These are phyloP conservation scores for Pseudozyma sp. DNA, from an alignment of 1,284 basidiomycete species.

Conservation along the genomic window DNA sequence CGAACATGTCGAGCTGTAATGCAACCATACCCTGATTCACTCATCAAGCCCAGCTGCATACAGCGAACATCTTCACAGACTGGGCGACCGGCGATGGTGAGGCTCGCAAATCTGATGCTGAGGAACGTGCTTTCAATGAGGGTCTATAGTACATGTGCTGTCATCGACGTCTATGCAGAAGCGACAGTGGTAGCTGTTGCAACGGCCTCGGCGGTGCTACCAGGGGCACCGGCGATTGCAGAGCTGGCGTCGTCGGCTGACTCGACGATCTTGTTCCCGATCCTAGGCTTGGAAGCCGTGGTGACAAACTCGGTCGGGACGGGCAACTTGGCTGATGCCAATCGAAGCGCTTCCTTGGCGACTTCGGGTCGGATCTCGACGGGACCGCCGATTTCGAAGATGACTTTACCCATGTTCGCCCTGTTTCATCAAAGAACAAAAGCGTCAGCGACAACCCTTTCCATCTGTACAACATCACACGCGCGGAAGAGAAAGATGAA, in stretches of 20 bases:
- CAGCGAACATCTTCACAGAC: background rate
- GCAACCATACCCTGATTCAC: background rate
- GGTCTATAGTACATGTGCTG: slow-evolving; percentile 12
- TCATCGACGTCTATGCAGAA: background rate
- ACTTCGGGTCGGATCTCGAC: slow-evolving; percentile 88
- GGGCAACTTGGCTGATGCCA: slow-evolving; percentile 90
- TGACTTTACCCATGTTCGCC: slow-evolving; percentile 88
- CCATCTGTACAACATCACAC: background rate
- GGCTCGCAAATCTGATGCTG: too few species aligned
- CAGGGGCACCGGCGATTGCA: background rate
- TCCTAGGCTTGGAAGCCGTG: slow-evolving; percentile 77
- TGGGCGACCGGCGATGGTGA: too few species aligned
- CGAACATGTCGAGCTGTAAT: slow-evolving; percentile 38
- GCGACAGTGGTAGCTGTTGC: slow-evolving; percentile 1
- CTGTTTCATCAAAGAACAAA: slow-evolving; percentile 70
- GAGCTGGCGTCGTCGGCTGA: background rate
- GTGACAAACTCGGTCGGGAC: slow-evolving; percentile 89
- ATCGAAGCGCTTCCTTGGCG: slow-evolving; percentile 88
- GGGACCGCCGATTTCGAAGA: slow-evolving; percentile 92
- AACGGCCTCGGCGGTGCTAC: background rate
- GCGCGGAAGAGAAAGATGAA: background rate
- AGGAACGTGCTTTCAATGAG: background rate
- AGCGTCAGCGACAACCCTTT: background rate
- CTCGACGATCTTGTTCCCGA: slow-evolving; percentile 73
- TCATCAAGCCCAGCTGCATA: background rate